Evolutionary conservation across 2,329 filamentous ascomycete species (phyloP).

Genomic region (Chaetomiaceae sp.): DNA sequence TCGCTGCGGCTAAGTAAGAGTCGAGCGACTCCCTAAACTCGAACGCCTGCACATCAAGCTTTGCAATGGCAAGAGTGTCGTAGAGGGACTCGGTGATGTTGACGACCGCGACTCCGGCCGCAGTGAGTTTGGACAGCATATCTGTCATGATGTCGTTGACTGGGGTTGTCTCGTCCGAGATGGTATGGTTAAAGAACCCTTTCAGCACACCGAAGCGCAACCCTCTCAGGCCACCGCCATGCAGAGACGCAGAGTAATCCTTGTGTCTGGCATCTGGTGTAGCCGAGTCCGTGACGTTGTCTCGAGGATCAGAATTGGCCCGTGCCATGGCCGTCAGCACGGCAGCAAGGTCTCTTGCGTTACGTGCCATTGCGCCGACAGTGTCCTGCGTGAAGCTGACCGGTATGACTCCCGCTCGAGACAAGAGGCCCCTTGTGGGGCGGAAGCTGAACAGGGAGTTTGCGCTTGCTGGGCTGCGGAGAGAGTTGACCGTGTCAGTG

Average conservation of each 20-base stretch:
- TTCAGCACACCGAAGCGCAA: constrained; percentile 36
- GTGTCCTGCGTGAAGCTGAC: constrained; percentile 54
- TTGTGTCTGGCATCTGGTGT: constrained; percentile 38
- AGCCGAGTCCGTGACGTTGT: constrained; percentile 49
- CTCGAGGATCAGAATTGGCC: constrained; percentile 45
- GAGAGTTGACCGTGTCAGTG: constrained; percentile 59
- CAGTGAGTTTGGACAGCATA: constrained; percentile 42
- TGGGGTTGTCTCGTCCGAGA: constrained; percentile 49
- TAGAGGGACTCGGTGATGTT: constrained; percentile 47
- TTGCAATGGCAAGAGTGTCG: constrained; percentile 46
- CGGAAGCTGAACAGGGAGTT: constrained; percentile 57
- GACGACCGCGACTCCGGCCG: constrained; percentile 47
- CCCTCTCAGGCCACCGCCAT: constrained; percentile 26
- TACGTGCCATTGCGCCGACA: constrained; percentile 51
- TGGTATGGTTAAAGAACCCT: constrained; percentile 54
- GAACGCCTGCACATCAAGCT: constrained; percentile 56
- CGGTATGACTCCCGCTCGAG: constrained; percentile 48
- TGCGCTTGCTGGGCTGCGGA: constrained; percentile 58
- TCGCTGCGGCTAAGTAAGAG: constrained; percentile 47
- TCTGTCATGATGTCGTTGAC: constrained; percentile 51
- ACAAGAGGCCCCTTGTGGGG: constrained; percentile 51
- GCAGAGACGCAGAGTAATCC: constrained; percentile 45
- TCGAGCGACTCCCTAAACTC: constrained; percentile 56
- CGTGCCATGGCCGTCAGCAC: constrained; percentile 51
- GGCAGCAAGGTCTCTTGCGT: constrained; percentile 46